These are phyloP conservation scores for Erythrophleum fordii DNA, from an alignment of 306 rosid genomes.

Conservation along the genomic window DNA sequence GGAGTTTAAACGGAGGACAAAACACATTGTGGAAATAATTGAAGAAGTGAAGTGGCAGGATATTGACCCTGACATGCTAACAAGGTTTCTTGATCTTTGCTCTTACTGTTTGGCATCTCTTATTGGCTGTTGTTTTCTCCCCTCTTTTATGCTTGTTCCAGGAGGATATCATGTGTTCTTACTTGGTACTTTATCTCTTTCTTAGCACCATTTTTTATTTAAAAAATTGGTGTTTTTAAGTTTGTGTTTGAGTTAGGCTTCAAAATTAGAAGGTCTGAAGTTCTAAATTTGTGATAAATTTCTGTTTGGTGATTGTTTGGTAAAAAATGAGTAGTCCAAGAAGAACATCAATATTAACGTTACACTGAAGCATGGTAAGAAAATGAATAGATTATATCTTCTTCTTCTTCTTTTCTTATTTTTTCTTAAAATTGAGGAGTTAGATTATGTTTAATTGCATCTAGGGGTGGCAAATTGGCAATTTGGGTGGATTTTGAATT, in stretches of 20 bases:
- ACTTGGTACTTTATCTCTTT: not conserved
- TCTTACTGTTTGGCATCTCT: conserved; percentile 24
- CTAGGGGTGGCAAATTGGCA: not conserved
- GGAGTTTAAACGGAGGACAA: conserved; percentile 86
- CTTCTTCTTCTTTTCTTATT: no score
- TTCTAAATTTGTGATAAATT: not conserved
- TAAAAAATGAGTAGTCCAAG: not conserved
- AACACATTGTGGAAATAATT: conserved; percentile 78
- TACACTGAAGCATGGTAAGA: not conserved
- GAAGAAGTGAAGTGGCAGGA: conserved; percentile 86
- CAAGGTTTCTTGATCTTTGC: conserved; percentile 65
- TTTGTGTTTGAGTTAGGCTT: not conserved
- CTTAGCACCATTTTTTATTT: not conserved
- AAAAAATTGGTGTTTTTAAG: not conserved
- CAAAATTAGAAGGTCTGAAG: not conserved
- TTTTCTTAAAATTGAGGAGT: not conserved
- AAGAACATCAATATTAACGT: not conserved
- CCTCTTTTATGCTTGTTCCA: not conserved
- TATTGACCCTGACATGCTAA: conserved; percentile 79
- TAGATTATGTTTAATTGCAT: not conserved
- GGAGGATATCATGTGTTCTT: not conserved
- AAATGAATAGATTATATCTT: not conserved
- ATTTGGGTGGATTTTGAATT: no score
- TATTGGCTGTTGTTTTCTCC: not conserved
- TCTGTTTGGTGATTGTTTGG: not conserved